Evolutionary conservation across 495 filamentous ascomycete species (phyloP).

Genomic region (Neurospora tetrasperma): DNA sequence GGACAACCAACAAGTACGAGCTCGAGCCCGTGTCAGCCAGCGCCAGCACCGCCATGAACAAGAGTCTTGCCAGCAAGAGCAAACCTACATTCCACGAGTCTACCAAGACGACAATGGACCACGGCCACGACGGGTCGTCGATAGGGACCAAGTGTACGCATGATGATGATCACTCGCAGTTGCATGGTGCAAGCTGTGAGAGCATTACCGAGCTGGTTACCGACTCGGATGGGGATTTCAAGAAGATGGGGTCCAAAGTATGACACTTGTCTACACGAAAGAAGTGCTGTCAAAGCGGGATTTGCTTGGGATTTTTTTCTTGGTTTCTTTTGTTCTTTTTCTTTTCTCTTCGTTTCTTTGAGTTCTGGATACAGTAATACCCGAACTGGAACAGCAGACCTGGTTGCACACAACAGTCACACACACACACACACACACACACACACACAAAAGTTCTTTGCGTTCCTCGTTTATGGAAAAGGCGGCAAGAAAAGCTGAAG

Average conservation of each 20-base stretch:
- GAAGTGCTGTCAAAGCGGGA: neutral
- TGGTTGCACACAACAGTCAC: neutral
- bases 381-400: neutral
- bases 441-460: neutral
- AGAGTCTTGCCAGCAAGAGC: neutral
- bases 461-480: neutral
- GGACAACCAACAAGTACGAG: conserved; percentile 10
- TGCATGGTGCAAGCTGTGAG: neutral
- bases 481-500: neutral
- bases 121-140: neutral
- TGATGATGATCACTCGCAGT: neutral
- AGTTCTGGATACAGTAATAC: neutral
- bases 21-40: conserved; percentile 3
- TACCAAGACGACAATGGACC: neutral
- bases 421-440: neutral
- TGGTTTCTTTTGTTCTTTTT: neutral
- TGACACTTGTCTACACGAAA: neutral
- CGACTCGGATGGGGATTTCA: neutral
- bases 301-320: neutral
- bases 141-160: neutral
- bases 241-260: neutral
- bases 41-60: neutral
- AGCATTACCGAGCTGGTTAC: neutral
- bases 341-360: neutral
- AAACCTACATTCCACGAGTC: neutral